Evolutionary conservation across 1,284 basidiomycete genomes (phyloP).

Genomic region (Xerocomus nothofagi): DNA sequence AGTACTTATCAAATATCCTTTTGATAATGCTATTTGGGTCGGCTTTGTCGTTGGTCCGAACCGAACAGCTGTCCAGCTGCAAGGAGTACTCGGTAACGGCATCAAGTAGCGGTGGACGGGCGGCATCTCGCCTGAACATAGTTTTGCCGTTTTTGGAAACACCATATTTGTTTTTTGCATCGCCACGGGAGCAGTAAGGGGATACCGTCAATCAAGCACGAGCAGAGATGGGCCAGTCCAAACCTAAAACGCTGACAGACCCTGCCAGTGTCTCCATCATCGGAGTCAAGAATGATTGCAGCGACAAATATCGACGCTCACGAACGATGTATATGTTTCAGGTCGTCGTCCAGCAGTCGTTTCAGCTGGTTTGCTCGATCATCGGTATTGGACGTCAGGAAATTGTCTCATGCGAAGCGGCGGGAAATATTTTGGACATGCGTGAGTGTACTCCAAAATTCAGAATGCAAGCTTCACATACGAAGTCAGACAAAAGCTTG

Average conservation of each 20-base stretch:
- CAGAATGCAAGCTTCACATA: too few relatives aligned
- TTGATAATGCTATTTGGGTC: not conserved
- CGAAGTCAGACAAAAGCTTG: too few relatives aligned
- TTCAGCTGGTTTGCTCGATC: conserved; percentile 10
- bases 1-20: too few relatives aligned
- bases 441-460: too few relatives aligned
- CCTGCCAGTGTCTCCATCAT: not conserved
- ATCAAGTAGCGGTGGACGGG: not conserved
- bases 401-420: too few relatives aligned
- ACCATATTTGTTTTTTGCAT: not conserved
- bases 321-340: conserved; percentile 11
- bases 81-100: not conserved
- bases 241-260: not conserved
- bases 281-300: not conserved
- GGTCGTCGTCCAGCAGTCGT: conserved; percentile 1
- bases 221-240: not conserved
- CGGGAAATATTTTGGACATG: too few relatives aligned
- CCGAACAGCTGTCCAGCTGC: not conserved
- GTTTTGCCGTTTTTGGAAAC: not conserved
- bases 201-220: conserved; percentile 5
- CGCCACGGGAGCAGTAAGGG: not conserved
- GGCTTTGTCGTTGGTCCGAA: not conserved
- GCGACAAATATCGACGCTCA: not conserved
- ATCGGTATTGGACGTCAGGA: not conserved
- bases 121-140: not conserved